Percentiles rank a stretch among this genome's conserved stretches.
phyloP scores from a whole-genome alignment of 176 grass and related monocot species.

The Tuctoria greenei region DNA sequence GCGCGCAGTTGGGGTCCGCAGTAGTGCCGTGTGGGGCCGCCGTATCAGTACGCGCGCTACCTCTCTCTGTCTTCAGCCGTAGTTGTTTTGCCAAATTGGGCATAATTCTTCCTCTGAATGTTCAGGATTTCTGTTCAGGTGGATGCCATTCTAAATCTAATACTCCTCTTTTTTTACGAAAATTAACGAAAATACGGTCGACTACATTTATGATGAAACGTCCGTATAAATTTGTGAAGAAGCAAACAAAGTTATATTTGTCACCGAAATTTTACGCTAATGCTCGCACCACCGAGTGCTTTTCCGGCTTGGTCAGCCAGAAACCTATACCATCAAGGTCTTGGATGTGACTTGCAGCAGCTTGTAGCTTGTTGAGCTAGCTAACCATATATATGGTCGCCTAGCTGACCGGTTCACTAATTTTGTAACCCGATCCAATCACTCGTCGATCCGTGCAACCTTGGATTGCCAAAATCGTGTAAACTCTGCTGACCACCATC shows the following conservation, averaged over 20 bases:
- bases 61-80: background rate
- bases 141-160: background rate
- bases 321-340: background rate
- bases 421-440: background rate
- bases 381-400: slow-evolving; percentile 6
- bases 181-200: too few relatives aligned
- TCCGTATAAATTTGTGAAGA: too few relatives aligned
- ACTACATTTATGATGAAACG: background rate
- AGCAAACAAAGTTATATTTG: background rate
- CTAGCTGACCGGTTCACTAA: background rate
- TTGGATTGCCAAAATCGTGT: slow-evolving; percentile 22
- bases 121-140: background rate
- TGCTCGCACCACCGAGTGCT: background rate
- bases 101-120: background rate
- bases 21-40: background rate
- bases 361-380: background rate
- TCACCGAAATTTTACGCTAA: too few relatives aligned
- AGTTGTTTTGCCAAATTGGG: slow-evolving; percentile 14
- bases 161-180: background rate
- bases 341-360: background rate
- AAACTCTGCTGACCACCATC: slow-evolving; percentile 9
- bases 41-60: background rate
- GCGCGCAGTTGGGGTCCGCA: background rate
- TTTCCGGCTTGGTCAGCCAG: background rate
- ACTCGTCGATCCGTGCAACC: slow-evolving; percentile 7